These are phyloP conservation scores for Dryas drummondii DNA, from an alignment of 306 rosid genomes.

Conservation along the genomic window DNA sequence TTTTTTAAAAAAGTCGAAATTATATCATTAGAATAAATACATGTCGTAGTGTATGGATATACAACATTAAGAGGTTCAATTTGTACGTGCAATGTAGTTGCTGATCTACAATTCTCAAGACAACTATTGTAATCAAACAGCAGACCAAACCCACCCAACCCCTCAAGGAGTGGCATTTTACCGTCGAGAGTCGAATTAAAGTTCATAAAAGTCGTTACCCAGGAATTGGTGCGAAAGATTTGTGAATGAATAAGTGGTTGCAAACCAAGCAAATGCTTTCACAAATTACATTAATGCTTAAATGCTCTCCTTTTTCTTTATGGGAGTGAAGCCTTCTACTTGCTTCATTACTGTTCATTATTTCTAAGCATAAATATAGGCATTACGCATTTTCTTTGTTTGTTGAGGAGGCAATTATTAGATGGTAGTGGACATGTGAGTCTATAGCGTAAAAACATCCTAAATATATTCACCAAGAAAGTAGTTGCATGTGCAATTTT, in stretches of 20 bases:
- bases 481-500: background rate
- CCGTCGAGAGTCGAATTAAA: background rate
- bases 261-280: background rate
- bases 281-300: background rate
- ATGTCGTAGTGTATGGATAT: background rate
- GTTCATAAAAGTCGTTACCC: background rate
- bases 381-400: slow-evolving; percentile 1
- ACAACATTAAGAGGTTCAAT: background rate
- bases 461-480: background rate
- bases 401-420: slow-evolving; percentile 4
- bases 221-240: too few relatives aligned
- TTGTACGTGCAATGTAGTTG: background rate
- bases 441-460: background rate
- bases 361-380: background rate
- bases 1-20: background rate
- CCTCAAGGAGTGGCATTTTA: background rate
- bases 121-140: background rate
- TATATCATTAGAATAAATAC: background rate
- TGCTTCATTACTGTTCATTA: background rate
- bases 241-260: background rate
- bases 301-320: background rate
- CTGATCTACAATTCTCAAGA: background rate
- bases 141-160: slow-evolving; percentile 16
- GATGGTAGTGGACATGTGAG: background rate
- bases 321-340: background rate